Base-by-base conservation (phyloP, 441 rosid species). In the Adansonia gregorii region DNA sequence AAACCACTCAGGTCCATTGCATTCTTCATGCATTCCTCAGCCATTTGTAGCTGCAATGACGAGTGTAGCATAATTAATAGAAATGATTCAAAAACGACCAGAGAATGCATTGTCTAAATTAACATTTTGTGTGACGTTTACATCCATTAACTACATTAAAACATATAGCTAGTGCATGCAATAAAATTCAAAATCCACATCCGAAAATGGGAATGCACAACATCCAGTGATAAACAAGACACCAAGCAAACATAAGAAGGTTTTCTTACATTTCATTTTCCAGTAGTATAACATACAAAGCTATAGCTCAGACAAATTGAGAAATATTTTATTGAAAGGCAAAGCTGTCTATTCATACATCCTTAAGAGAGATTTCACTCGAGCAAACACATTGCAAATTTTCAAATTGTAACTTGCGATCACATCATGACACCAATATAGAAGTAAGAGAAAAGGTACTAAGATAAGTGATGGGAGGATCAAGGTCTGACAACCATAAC, bases 1-100 rank as follows among this genome's bases (percentile, higher is more conserved):
- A 95, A 86, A 76, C 98, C 98, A 86, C 98, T 94, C 91, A 91
- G 87, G 85, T 95, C 99, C 86, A 82, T 85, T 60, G 99, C 51
- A 22, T 46, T 15, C 31, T 14, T 24, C 8, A 49, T 14, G 58
- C 4, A 24, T 55, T 90, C 93, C 83, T 94, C 98, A 71, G 99
- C 99, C 99, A 94, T 92, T 75, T 86, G 94, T 80, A 94, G 83
- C 99, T 95, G 95, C 84, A 77, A 75, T 75, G 74, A 22, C 22
- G 27, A 49, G 9, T 52, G 15, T 31, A n/a, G 74, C 20, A 71
- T 52, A 52, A 27, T 27, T 71, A 51, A 31, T 4, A 49, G 12
- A 70, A 70, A 70, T 22, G 45, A 49, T 12, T 46, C 3, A 12
- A 11, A 46, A 46, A 4, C 51, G 46, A 24, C 17, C 35, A 65